A percentile compares a stretch with the other conserved stretches of the same genome.
Conservation (phyloP, 2,329 filamentous ascomycete genomes). For the Ceratocystis smalleyi region DNA sequence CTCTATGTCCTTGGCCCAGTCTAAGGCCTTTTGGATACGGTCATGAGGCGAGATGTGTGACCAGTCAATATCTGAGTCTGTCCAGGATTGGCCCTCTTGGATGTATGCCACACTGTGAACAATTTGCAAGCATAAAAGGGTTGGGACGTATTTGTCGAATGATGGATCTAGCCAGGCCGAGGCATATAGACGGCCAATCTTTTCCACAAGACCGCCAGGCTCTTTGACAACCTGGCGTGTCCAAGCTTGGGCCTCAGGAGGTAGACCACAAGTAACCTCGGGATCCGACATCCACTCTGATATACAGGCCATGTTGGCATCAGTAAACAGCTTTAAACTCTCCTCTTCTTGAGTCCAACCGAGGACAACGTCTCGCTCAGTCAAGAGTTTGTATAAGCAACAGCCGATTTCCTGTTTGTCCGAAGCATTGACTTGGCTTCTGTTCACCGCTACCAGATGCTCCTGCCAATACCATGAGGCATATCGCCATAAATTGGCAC, state of each 20-base stretch:
- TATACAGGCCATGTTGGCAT: slow-evolving; percentile 26
- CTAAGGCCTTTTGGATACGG: slow-evolving; percentile 25
- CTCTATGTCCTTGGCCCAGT: slow-evolving; percentile 25
- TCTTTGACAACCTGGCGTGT: slow-evolving; percentile 20
- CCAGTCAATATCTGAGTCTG: slow-evolving; percentile 26
- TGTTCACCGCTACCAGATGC: slow-evolving; percentile 26
- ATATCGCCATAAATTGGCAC: slow-evolving; percentile 23
- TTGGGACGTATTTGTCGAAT: slow-evolving; percentile 27
- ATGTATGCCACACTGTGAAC: slow-evolving; percentile 29
- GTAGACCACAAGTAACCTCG: slow-evolving; percentile 23
- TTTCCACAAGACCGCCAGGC: slow-evolving; percentile 24
- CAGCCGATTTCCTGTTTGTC: slow-evolving; percentile 25
- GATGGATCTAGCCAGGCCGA: slow-evolving; percentile 26
- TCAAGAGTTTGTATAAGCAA: slow-evolving; percentile 27
- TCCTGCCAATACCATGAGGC: slow-evolving; percentile 33
- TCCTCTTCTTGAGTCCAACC: slow-evolving; percentile 30
- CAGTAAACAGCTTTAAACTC: slow-evolving; percentile 29
- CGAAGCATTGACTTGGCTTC: slow-evolving; percentile 18
- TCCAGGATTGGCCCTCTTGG: slow-evolving; percentile 27
- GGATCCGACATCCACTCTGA: slow-evolving; percentile 26
- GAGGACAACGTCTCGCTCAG: slow-evolving; percentile 25
- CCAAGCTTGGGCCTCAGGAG: slow-evolving; percentile 23
- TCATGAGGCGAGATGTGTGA: slow-evolving; percentile 24
- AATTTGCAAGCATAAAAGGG: slow-evolving; percentile 30
- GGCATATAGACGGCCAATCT: slow-evolving; percentile 27